These are phyloP conservation scores for Penicillium decumbens DNA, from an alignment of 2,329 filamentous ascomycete species.

Conservation along the genomic window DNA sequence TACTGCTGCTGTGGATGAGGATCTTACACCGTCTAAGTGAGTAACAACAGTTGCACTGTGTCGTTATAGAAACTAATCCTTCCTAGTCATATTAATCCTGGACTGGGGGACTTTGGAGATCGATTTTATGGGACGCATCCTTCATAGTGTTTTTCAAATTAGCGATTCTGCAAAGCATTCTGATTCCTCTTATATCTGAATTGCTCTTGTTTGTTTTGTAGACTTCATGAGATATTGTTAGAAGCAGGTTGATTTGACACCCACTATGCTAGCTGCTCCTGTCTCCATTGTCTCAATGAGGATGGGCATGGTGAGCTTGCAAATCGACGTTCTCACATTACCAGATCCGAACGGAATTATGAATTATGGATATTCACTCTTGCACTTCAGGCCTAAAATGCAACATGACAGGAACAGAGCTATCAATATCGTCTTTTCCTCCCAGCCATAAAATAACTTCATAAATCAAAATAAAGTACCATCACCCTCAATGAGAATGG, in stretches of 20 bases:
- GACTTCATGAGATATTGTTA: too few species aligned
- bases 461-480: constrained; percentile 36
- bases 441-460: neutral
- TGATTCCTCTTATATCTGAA: neutral
- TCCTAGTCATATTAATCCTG: constrained; percentile 32
- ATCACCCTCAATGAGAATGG: constrained; percentile 39
- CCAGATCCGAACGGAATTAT: too few species aligned
- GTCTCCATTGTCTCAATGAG: too few species aligned
- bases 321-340: too few species aligned
- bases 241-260: too few species aligned
- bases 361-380: too few species aligned
- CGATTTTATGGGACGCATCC: constrained; percentile 18
- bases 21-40: constrained; percentile 6
- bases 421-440: too few species aligned
- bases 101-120: constrained; percentile 37
- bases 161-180: neutral
- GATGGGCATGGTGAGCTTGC: too few species aligned
- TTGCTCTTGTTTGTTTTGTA: too few species aligned
- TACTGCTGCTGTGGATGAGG: constrained; percentile 10
- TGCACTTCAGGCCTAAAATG: neutral
- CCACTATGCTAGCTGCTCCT: too few species aligned
- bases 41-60: constrained; percentile 2
- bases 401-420: neutral
- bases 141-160: neutral
- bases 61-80: neutral